Base-by-base conservation (phyloP, 2,329 filamentous ascomycete genomes). In the Dactylellina leptospora region DNA sequence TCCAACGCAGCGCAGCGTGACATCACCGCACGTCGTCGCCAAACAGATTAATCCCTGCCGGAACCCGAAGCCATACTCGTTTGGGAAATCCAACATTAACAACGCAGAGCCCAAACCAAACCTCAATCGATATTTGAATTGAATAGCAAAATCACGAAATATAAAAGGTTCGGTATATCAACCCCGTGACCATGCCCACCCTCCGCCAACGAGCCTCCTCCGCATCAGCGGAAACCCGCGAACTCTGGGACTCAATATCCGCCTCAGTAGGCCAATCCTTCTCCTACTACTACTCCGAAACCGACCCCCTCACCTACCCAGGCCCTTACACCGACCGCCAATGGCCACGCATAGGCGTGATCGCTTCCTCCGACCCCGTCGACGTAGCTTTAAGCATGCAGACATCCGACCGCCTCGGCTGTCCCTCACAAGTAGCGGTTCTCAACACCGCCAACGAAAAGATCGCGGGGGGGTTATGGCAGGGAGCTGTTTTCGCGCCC, bases 381-480 rank as follows among this genome's bases (percentile, higher is more conserved):
- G 83, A 85, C 78, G 81, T 83, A 40, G 86, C 88, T n/a, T 42
- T 68, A 22, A 64, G 58, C 56, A 64, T 70, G 61, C 63, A 74
- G 36, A 45, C 73, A 22, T 74, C 71, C 3, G 74, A 74, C 42
- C 69, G 70, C 2, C 44, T 53, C 0, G 48, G 60, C 4, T 48
- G 36, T 22, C 62, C 66, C 1, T 25, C 56, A 27, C 47, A 22
- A 3, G 61, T 73, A 10, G 69, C 60, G 2, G 87, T 91, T 68
- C 85, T 91, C 73, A 91, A 89, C 75, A 85, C 87, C 61, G 90
- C 90, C 50, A 91, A 92, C 80, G 90, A 92, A 78, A 90, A 88
- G 77, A 84, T 88, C 36, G 84, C 90, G 0, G 90, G 90, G 8
- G 90, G 90, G n/a, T 89, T 92, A 78, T 93, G 90, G 90, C 89